Percentiles rank a stretch among this genome's conserved stretches.
These are phyloP conservation scores for Collybia sp. DNA, from an alignment of 768 basidiomycete genomes.

Conservation along the genomic window DNA sequence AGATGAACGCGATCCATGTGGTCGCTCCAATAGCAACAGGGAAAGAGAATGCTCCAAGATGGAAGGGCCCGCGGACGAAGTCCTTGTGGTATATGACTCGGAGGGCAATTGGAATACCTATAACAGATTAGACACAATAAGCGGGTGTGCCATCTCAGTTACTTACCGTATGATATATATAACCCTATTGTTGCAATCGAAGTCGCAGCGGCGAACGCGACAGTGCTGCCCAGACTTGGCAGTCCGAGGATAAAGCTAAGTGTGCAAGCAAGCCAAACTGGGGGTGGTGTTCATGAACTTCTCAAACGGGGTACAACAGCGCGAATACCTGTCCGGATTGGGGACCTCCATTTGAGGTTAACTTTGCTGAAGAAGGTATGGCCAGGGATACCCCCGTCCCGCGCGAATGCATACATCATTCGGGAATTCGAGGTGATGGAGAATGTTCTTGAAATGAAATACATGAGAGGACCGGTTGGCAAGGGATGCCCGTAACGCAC, in stretches of 20 bases:
- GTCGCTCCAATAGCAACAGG: slow-evolving; percentile 54
- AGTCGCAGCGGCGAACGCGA: slow-evolving; percentile 61
- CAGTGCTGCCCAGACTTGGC: slow-evolving; percentile 67
- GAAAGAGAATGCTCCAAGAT: slow-evolving; percentile 60
- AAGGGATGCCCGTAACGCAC: slow-evolving; percentile 22
- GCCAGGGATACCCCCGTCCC: slow-evolving; percentile 71
- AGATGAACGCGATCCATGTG: slow-evolving; percentile 69
- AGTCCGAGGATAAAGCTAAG: slow-evolving; percentile 72
- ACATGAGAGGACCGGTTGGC: not conserved
- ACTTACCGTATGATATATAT: slow-evolving; percentile 68
- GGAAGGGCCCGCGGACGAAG: slow-evolving; percentile 69
- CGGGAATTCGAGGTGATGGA: slow-evolving; percentile 75
- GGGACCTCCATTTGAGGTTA: slow-evolving; percentile 51
- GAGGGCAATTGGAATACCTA: slow-evolving; percentile 66
- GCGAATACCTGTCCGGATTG: slow-evolving; percentile 57
- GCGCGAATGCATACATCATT: slow-evolving; percentile 81
- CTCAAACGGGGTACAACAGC: slow-evolving; percentile 1
- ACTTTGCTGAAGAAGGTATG: slow-evolving; percentile 65
- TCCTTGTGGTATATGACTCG: slow-evolving; percentile 55
- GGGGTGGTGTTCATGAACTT: not conserved
- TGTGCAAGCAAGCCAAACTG: slow-evolving; percentile 77
- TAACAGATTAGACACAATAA: not conserved
- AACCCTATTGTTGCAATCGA: slow-evolving; percentile 72
- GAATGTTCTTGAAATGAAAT: slow-evolving; percentile 46
- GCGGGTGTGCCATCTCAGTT: not conserved